Evolutionary conservation across 2,329 filamentous ascomycete species (phyloP).

Genomic region (Aspergillus luchuensis): DNA sequence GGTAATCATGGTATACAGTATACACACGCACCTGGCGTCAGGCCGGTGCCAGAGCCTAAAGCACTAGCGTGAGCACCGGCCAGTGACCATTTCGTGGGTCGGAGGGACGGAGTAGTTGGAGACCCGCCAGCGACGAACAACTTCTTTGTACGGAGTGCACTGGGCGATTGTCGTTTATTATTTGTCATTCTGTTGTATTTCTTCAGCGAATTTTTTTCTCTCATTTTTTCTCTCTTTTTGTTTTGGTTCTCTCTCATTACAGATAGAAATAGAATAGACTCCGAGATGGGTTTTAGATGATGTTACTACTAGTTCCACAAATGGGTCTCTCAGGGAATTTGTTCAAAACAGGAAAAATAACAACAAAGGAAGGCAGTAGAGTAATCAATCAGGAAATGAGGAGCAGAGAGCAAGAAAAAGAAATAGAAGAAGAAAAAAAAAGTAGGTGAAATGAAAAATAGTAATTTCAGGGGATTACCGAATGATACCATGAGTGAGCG

Average conservation of each 20-base stretch:
- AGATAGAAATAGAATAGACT: background rate
- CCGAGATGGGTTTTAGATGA: background rate
- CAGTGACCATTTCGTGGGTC: slow-evolving; percentile 11
- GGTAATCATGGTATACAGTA: background rate
- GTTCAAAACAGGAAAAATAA: background rate
- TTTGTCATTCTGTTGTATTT: background rate
- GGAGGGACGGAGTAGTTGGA: background rate
- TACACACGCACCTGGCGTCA: slow-evolving; percentile 20
- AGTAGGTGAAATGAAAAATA: no score
- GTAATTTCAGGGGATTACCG: background rate
- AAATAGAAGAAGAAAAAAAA: no score
- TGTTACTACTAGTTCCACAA: background rate
- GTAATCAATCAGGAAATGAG: background rate
- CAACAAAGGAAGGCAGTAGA: background rate
- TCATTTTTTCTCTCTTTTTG: background rate
- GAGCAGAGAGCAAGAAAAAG: background rate
- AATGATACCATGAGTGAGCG: background rate
- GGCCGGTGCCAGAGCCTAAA: slow-evolving; percentile 14
- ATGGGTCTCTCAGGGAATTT: background rate
- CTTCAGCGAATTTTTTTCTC: background rate
- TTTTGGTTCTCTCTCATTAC: background rate
- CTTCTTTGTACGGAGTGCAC: background rate
- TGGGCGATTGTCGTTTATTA: background rate
- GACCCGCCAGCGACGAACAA: background rate
- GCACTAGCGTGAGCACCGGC: slow-evolving; percentile 19